A percentile compares a stretch with the other conserved stretches of the same genome.
Conservation (phyloP, 1,139 yeast genomes). For the Pichia terricola region DNA sequence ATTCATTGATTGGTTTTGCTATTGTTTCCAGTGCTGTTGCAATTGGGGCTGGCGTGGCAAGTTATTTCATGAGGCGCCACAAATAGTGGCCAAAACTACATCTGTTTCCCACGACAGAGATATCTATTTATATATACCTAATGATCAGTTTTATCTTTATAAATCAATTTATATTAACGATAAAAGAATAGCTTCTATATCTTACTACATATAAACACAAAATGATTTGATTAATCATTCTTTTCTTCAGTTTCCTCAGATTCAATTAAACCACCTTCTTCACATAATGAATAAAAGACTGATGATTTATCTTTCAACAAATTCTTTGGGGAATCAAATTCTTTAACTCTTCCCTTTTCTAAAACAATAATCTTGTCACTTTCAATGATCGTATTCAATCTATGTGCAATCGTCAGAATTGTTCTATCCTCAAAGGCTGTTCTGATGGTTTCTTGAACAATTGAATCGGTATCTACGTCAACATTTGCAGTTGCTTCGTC, state of each 20-base stretch:
- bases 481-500: constrained; percentile 99
- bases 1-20: constrained; percentile 83
- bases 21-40: constrained; percentile 81
- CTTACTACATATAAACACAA: background rate
- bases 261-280: constrained; percentile 46
- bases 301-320: constrained; percentile 61
- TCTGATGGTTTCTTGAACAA: constrained; percentile 82
- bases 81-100: constrained; percentile 3
- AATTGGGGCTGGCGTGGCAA: constrained; percentile 51
- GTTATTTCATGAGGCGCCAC: constrained; percentile 17
- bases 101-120: background rate
- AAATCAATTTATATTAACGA: too few relatives aligned
- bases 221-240: too few relatives aligned
- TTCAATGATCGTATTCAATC: constrained; percentile 88
- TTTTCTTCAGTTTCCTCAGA: background rate
- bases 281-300: constrained; percentile 66
- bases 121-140: too few relatives aligned
- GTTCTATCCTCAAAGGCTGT: constrained; percentile 80
- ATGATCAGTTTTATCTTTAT: too few relatives aligned
- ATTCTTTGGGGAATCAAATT: constrained; percentile 71
- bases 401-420: constrained; percentile 88
- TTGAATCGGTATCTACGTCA: constrained; percentile 87
- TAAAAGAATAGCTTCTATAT: too few relatives aligned
- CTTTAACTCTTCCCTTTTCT: constrained; percentile 77
- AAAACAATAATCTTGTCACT: constrained; percentile 82